Percentiles rank a stretch among this genome's conserved stretches.
Evolutionary conservation across 805 yeast species (phyloP).

Genomic region (Candida succiphila): DNA sequence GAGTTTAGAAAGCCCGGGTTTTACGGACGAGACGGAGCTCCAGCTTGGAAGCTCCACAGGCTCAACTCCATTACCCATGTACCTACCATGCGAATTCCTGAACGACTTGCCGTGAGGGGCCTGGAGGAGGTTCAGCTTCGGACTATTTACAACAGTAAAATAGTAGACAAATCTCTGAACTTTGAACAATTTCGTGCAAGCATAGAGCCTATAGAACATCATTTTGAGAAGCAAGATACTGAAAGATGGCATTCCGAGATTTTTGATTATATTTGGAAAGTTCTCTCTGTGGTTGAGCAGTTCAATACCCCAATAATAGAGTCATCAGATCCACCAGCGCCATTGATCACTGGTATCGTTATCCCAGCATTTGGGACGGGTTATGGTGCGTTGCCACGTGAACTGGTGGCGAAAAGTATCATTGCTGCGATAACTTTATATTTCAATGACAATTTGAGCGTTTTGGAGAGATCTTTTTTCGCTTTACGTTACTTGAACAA

Average conservation of each 20-base stretch:
- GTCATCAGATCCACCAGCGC: slow-evolving; percentile 8
- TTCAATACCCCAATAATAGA: slow-evolving; percentile 8
- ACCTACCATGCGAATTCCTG: slow-evolving; percentile 31
- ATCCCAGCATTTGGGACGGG: slow-evolving; percentile 32
- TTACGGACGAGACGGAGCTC: slow-evolving; percentile 10
- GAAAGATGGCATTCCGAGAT: slow-evolving; percentile 11
- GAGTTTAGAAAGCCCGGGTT: slow-evolving; percentile 14
- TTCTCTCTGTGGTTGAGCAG: slow-evolving; percentile 15
- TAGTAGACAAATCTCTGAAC: too few relatives aligned
- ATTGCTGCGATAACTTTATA: slow-evolving; percentile 23
- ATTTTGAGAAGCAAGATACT: slow-evolving; percentile 3
- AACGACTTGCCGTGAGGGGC: slow-evolving; percentile 3
- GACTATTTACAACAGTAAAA: too few relatives aligned
- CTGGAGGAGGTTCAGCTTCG: too few relatives aligned
- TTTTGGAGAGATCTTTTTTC: slow-evolving; percentile 13
- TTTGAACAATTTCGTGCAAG: too few relatives aligned
- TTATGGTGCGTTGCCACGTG: slow-evolving; percentile 23
- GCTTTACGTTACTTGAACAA: slow-evolving; percentile 17
- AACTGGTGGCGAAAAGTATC: slow-evolving; percentile 25
- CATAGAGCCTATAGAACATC: background rate
- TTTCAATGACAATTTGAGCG: slow-evolving; percentile 4
- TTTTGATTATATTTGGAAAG: slow-evolving; percentile 29
- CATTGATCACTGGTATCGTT: slow-evolving; percentile 16
- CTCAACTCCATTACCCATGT: slow-evolving; percentile 24
- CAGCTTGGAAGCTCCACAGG: slow-evolving; percentile 19